These are phyloP conservation scores for Termitomyces eurrhizus DNA, from an alignment of 768 basidiomycete genomes.

Conservation along the genomic window DNA sequence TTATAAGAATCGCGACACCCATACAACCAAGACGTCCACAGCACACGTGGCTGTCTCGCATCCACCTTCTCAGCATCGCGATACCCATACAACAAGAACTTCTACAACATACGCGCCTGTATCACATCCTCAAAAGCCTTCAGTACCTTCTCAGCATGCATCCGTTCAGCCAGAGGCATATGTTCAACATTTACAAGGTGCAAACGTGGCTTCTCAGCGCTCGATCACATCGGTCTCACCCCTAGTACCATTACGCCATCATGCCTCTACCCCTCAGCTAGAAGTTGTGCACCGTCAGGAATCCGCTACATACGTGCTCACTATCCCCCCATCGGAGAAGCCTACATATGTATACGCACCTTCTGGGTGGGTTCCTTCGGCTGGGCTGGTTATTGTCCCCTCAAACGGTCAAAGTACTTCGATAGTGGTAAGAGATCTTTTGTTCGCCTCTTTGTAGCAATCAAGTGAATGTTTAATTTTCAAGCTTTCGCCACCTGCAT, in stretches of 20 bases:
- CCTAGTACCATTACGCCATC: not conserved
- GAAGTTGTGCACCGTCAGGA: not conserved
- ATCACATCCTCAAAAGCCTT: not conserved
- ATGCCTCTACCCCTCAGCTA: not conserved
- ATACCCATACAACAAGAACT: not conserved
- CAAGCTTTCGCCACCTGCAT: not conserved
- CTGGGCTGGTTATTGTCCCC: conserved; percentile 12
- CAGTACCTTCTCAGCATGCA: not conserved
- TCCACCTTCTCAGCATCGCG: not conserved
- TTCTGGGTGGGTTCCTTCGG: conserved; percentile 3
- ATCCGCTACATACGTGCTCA: conserved; percentile 2
- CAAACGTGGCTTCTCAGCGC: not conserved
- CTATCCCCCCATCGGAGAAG: not conserved
- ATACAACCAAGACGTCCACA: not conserved
- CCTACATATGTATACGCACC: conserved; percentile 11
- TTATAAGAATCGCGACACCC: not conserved
- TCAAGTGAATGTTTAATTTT: not conserved
- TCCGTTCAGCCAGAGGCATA: not conserved
- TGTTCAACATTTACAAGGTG: not conserved
- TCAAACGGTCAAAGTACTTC: conserved; percentile 1
- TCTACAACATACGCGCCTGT: not conserved
- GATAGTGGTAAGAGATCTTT: conserved; percentile 4
- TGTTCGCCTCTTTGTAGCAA: not conserved
- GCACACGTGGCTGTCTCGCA: not conserved
- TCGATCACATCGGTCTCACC: not conserved